Percentiles rank a stretch among this genome's conserved stretches.
Conservation (phyloP, 2,329 filamentous ascomycete genomes). For the Trichophyton equinum region DNA sequence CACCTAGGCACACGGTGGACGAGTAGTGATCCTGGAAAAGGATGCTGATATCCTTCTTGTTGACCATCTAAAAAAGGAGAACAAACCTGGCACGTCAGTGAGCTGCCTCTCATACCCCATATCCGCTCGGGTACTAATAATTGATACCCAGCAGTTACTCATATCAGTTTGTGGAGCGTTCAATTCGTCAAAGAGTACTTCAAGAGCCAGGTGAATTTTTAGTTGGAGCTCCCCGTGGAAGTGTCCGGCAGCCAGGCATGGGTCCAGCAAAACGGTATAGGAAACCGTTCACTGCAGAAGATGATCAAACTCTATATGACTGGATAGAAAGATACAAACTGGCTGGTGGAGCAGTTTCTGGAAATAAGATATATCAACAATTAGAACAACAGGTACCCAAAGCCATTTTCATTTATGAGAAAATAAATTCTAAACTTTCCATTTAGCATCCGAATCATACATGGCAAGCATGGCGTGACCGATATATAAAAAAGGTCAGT, state of each 20-base stretch:
- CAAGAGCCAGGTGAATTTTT: slow-evolving; percentile 37
- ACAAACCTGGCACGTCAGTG: slow-evolving; percentile 37
- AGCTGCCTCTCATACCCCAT: neutral
- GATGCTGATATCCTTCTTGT: slow-evolving; percentile 47
- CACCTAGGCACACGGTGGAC: slow-evolving; percentile 41
- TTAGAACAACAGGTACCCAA: slow-evolving; percentile 27
- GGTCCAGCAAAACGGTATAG: slow-evolving; percentile 28
- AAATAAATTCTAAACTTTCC: neutral
- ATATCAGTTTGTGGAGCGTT: slow-evolving; percentile 46
- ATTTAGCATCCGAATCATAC: slow-evolving; percentile 33
- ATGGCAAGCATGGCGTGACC: slow-evolving; percentile 38
- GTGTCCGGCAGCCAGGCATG: slow-evolving; percentile 29
- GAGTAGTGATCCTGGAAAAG: slow-evolving; percentile 40
- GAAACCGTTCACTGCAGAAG: slow-evolving; percentile 28
- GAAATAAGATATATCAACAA: slow-evolving; percentile 36
- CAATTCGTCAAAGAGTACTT: slow-evolving; percentile 37
- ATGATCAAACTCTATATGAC: slow-evolving; percentile 35
- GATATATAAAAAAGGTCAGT: slow-evolving; percentile 33
- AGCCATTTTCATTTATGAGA: neutral
- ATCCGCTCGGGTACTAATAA: neutral
- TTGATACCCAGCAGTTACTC: slow-evolving; percentile 33
- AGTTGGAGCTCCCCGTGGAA: slow-evolving; percentile 34
- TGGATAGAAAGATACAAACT: slow-evolving; percentile 30
- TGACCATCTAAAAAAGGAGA: slow-evolving; percentile 43
- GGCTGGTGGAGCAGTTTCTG: slow-evolving; percentile 22